phyloP scores from a whole-genome alignment of 257 asterid genomes.

The Ilex asprella region DNA sequence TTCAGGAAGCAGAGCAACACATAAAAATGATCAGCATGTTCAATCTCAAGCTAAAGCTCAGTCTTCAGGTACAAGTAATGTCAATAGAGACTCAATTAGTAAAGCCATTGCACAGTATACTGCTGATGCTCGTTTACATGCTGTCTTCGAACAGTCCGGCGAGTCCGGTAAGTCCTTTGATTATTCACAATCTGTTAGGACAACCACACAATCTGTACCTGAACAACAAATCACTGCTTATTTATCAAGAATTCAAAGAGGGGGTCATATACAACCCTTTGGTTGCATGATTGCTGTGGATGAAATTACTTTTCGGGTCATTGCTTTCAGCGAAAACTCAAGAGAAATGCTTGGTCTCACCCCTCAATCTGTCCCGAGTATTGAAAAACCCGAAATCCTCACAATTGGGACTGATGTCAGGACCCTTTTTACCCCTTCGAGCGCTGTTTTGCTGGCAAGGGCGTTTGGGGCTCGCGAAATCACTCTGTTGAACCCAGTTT shows the following conservation, averaged over 20 bases:
- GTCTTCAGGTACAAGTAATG: slow-evolving; percentile 27
- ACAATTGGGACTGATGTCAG: slow-evolving; percentile 64
- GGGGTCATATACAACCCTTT: slow-evolving; percentile 69
- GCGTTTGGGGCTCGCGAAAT: slow-evolving; percentile 73
- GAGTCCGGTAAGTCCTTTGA: slow-evolving; percentile 76
- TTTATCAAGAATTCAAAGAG: slow-evolving; percentile 72
- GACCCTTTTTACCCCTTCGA: slow-evolving; percentile 54
- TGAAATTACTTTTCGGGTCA: slow-evolving; percentile 41
- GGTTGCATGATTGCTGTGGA: slow-evolving; percentile 82
- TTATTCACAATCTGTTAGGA: slow-evolving; percentile 53
- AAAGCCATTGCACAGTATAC: slow-evolving; percentile 80
- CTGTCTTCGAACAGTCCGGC: slow-evolving; percentile 81
- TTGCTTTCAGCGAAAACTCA: slow-evolving; percentile 64
- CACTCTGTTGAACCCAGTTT: slow-evolving; percentile 62
- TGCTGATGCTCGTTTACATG: slow-evolving; percentile 70
- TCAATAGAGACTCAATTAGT: slow-evolving; percentile 32
- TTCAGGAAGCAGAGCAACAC: slow-evolving; percentile 16
- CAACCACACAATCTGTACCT: slow-evolving; percentile 34
- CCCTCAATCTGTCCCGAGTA: slow-evolving; percentile 67
- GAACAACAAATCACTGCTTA: slow-evolving; percentile 67
- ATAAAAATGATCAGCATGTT: slow-evolving; percentile 11
- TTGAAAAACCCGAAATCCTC: slow-evolving; percentile 44
- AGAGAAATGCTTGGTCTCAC: slow-evolving; percentile 55
- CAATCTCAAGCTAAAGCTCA: slow-evolving; percentile 23
- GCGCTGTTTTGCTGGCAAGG: slow-evolving; percentile 52